Conservation (phyloP, 2,329 filamentous ascomycete genomes). For the Fusarium euwallaceae region DNA sequence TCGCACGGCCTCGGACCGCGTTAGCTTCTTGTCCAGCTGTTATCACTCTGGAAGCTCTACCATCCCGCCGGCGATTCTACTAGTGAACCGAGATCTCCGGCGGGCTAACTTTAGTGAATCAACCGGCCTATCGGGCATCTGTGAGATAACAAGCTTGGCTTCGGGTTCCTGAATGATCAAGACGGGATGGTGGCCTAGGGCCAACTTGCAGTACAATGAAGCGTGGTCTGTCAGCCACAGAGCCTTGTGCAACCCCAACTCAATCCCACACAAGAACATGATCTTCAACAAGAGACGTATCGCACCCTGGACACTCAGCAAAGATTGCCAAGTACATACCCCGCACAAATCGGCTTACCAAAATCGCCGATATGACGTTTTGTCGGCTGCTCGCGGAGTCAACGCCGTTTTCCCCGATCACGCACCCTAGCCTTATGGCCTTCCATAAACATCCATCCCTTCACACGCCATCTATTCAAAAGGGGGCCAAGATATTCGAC, state of each 20-base stretch:
- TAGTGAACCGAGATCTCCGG: neutral
- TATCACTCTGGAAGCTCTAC: neutral
- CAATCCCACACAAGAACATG: neutral
- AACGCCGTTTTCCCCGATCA: conserved; percentile 34
- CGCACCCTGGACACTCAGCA: neutral
- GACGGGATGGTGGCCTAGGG: neutral
- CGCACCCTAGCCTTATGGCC: conserved; percentile 5
- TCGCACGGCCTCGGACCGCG: neutral
- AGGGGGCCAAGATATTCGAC: conserved; percentile 8
- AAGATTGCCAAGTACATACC: conserved; percentile 28
- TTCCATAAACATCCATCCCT: conserved; percentile 23
- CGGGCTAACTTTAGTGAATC: neutral
- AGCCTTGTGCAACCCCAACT: neutral
- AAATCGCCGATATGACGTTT: conserved; percentile 27
- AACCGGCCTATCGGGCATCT: neutral
- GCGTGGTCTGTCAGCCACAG: neutral
- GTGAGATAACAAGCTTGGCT: neutral
- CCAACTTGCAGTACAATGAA: neutral
- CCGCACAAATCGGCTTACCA: conserved; percentile 32
- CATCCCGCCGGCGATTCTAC: neutral
- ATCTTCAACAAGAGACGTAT: neutral
- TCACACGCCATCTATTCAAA: conserved; percentile 22
- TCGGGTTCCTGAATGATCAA: neutral
- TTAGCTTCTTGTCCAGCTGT: neutral
- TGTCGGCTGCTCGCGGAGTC: conserved; percentile 28